Evolutionary conservation across 2,329 filamentous ascomycete genomes (phyloP).

Genomic region (Didymellaceae sp.): DNA sequence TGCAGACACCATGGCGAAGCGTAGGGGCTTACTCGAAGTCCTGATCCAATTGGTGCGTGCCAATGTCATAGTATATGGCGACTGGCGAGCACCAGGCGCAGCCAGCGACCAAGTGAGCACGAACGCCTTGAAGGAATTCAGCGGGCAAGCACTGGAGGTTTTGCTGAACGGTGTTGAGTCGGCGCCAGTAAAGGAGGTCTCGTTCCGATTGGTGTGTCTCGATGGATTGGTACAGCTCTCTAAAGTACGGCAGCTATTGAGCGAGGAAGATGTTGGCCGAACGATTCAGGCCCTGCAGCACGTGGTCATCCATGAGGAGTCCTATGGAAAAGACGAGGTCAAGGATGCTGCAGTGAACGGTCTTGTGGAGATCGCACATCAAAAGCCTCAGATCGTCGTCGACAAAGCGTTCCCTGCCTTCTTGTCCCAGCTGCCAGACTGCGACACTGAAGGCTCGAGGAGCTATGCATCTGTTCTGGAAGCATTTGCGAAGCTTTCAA

Average conservation of each 20-base stretch:
- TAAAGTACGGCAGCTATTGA: constrained; percentile 50
- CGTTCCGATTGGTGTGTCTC: constrained; percentile 55
- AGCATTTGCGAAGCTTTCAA: constrained; percentile 68
- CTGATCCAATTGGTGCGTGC: constrained; percentile 64
- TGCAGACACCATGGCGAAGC: constrained; percentile 66
- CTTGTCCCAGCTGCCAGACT: constrained; percentile 68
- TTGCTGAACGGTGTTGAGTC: constrained; percentile 53
- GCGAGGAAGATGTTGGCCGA: constrained; percentile 52
- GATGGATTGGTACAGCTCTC: constrained; percentile 54
- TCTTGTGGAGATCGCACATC: constrained; percentile 66
- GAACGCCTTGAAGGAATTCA: constrained; percentile 51
- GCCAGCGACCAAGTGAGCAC: constrained; percentile 37
- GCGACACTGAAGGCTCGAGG: constrained; percentile 54
- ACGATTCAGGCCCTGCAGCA: constrained; percentile 67
- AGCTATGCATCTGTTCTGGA: constrained; percentile 65
- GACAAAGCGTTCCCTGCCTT: constrained; percentile 71
- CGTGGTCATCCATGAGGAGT: constrained; percentile 65
- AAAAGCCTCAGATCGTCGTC: constrained; percentile 67
- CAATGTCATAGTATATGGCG: constrained; percentile 63
- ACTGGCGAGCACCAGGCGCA: constrained; percentile 57
- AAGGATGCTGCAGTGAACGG: constrained; percentile 65
- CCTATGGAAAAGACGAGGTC: constrained; percentile 62
- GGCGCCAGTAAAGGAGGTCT: constrained; percentile 57
- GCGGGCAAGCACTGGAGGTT: constrained; percentile 50
- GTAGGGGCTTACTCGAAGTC: constrained; percentile 67